Percentiles rank a stretch among this genome's conserved stretches.
Conservation (phyloP, 257 asterid species). For the Solanum arcanum region DNA sequence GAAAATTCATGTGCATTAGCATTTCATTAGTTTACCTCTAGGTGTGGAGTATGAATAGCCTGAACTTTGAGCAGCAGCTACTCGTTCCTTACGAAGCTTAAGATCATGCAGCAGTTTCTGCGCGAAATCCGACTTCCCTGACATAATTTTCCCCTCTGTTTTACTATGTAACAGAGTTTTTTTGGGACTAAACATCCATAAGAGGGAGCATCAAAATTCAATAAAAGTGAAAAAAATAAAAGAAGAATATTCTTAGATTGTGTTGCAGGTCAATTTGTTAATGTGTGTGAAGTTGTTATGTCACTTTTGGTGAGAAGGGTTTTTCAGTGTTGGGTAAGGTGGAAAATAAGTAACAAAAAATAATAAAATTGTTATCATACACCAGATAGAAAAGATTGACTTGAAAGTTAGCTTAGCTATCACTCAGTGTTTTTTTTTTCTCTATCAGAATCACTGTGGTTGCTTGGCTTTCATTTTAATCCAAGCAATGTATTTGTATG, state of each 20-base stretch:
- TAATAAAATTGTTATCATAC: not conserved
- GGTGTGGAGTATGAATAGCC: constrained; percentile 25
- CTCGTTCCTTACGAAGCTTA: constrained; percentile 52
- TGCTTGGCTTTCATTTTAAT: constrained; percentile 21
- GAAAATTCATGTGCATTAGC: not conserved
- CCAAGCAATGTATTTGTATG: constrained; percentile 20
- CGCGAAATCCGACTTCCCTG: constrained; percentile 62
- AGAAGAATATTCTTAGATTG: constrained; percentile 16
- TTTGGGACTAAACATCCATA: not conserved
- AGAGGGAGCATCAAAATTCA: not conserved
- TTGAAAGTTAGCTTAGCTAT: constrained; percentile 20
- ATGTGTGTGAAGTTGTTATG: constrained; percentile 4
- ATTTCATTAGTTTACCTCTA: constrained; percentile 31
- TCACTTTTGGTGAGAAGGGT: constrained; percentile 17
- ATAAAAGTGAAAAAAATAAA: not conserved
- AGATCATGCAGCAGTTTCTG: constrained; percentile 87
- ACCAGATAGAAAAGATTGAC: constrained; percentile 19
- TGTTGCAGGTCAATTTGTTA: constrained; percentile 10
- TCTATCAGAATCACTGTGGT: constrained; percentile 5
- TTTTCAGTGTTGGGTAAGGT: constrained; percentile 23
- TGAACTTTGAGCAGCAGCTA: constrained; percentile 44
- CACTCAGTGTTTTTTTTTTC: not conserved
- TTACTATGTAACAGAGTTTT: not conserved
- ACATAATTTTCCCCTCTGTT: constrained; percentile 17
- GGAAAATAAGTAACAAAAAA: not conserved